phyloP scores from a whole-genome alignment of 495 filamentous ascomycete species.

The Penicillium crystallinum region DNA sequence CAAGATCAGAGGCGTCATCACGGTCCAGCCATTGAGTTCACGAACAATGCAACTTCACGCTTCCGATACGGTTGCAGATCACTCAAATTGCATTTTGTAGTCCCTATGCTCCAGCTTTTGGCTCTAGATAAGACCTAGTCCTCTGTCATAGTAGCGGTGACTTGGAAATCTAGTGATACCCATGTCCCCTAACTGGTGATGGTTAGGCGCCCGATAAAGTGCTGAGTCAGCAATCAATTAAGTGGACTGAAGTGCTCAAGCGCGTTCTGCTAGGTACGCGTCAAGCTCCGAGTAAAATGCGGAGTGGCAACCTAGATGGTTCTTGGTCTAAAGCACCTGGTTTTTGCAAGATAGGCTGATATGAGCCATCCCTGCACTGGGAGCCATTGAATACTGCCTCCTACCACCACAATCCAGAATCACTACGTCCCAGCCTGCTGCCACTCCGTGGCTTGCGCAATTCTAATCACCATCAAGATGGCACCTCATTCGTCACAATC shows the following conservation, averaged over 20 bases:
- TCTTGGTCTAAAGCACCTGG: background rate
- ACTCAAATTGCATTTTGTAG: no score
- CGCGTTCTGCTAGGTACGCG: slow-evolving; percentile 13
- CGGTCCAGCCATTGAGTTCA: no score
- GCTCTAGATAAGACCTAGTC: no score
- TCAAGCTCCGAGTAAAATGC: slow-evolving; percentile 2
- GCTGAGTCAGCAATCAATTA: slow-evolving; percentile 24
- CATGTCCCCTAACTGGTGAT: no score
- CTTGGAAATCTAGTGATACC: no score
- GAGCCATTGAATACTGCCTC: background rate
- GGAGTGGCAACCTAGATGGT: background rate
- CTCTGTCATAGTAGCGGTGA: no score
- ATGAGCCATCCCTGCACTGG: background rate
- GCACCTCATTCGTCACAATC: slow-evolving; percentile 37
- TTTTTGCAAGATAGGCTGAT: background rate
- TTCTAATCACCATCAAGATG: slow-evolving; percentile 16
- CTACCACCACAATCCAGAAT: background rate
- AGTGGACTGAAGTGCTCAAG: slow-evolving; percentile 8
- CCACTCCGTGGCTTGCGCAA: background rate
- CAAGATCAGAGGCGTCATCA: no score
- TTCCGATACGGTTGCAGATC: no score
- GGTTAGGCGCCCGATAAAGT: background rate
- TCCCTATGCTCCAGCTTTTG: no score
- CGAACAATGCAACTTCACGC: no score
- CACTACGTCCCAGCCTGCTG: background rate